A percentile compares a stretch with the other conserved stretches of the same genome.
Evolutionary conservation across 2,329 filamentous ascomycete genomes (phyloP).

Genomic region (Plenodomus lindquistii): DNA sequence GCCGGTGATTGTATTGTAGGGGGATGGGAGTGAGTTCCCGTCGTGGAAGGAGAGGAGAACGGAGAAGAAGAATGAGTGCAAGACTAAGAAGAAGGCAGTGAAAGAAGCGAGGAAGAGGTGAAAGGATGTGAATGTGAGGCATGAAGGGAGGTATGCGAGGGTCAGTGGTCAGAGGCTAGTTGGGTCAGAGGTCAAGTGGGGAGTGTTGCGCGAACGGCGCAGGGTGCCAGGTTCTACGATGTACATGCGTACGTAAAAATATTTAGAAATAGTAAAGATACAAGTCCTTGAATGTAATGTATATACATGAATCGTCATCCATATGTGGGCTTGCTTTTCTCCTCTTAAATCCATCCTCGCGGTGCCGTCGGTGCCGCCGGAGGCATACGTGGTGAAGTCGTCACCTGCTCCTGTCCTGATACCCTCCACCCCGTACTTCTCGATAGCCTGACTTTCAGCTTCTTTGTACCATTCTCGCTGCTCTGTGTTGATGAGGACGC

Average conservation of each 20-base stretch:
- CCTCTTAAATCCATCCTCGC: slow-evolving; percentile 11
- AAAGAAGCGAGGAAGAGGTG: slow-evolving; percentile 20
- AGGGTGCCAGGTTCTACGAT: neutral
- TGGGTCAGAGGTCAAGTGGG: neutral
- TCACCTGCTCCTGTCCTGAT: slow-evolving; percentile 12
- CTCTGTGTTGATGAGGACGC: slow-evolving; percentile 3
- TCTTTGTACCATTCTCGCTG: slow-evolving; percentile 3
- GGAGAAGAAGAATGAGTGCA: slow-evolving; percentile 21
- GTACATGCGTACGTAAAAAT: no score
- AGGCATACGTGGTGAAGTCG: slow-evolving; percentile 7
- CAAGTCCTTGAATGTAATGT: neutral
- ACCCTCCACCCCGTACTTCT: slow-evolving; percentile 22
- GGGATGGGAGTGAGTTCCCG: slow-evolving; percentile 30
- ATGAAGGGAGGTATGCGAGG: slow-evolving; percentile 6
- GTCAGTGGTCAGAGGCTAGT: neutral
- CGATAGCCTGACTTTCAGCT: slow-evolving; percentile 14
- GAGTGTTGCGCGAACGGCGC: neutral
- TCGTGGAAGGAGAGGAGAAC: slow-evolving; percentile 28
- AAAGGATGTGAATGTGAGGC: slow-evolving; percentile 1
- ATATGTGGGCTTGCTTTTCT: neutral
- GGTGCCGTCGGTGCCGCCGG: slow-evolving; percentile 3
- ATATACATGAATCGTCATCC: no score
- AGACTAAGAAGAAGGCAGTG: slow-evolving; percentile 11
- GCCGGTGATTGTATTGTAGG: slow-evolving; percentile 27
- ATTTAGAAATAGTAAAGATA: neutral